Percentiles rank a stretch among this genome's conserved stretches.
These are phyloP conservation scores for Jamesozyma rosinii DNA, from an alignment of 805 yeast genomes.

Conservation along the genomic window DNA sequence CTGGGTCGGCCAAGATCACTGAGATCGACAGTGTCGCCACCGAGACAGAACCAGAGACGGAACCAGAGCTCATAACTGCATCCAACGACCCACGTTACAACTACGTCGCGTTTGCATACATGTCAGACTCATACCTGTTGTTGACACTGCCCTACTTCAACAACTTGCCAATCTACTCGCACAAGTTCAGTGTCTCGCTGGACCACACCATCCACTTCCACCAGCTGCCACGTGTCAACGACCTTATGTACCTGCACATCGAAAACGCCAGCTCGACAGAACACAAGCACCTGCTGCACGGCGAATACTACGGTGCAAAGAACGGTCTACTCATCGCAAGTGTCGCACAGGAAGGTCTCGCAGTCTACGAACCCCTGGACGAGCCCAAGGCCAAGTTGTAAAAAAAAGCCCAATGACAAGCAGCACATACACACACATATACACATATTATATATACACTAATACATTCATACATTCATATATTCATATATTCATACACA, in stretches of 20 bases:
- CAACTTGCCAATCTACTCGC: slow-evolving; percentile 36
- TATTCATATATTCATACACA: too few relatives aligned
- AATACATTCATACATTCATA: too few relatives aligned
- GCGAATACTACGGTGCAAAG: slow-evolving; percentile 42
- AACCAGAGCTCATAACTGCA: slow-evolving; percentile 11
- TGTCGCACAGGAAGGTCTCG: slow-evolving; percentile 57
- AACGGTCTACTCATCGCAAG: slow-evolving; percentile 49
- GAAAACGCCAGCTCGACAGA: slow-evolving; percentile 41
- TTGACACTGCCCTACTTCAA: slow-evolving; percentile 45
- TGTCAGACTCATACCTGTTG: slow-evolving; percentile 50
- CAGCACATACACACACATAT: neutral
- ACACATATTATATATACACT: too few relatives aligned
- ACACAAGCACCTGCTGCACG: slow-evolving; percentile 47
- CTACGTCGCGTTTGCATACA: slow-evolving; percentile 49
- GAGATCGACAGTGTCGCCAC: neutral
- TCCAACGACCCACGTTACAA: slow-evolving; percentile 31
- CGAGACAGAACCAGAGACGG: neutral
- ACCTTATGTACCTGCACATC: slow-evolving; percentile 44
- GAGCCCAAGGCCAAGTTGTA: neutral
- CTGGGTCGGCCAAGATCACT: neutral
- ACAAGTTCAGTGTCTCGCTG: slow-evolving; percentile 48
- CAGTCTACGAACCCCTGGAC: neutral
- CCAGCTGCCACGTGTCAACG: slow-evolving; percentile 34
- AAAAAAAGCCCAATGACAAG: neutral
- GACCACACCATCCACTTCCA: slow-evolving; percentile 65